Percentiles rank a stretch among this genome's conserved stretches.
These are phyloP conservation scores for Fraxinus cuspidata DNA, from an alignment of 257 asterid genomes.

Conservation along the genomic window DNA sequence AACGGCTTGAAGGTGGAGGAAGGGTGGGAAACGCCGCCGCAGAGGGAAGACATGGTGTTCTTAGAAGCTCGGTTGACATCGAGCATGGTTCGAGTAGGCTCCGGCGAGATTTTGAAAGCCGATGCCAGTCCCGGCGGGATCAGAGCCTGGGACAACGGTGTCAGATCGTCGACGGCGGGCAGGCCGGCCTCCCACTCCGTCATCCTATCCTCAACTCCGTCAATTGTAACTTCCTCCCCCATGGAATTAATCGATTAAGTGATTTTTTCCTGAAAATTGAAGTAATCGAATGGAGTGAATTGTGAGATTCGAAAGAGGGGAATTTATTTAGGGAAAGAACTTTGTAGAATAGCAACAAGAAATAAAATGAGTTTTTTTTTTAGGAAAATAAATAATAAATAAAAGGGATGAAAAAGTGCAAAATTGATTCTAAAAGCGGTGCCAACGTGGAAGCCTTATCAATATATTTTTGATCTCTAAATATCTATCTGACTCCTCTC, in stretches of 20 bases:
- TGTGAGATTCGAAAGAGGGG: background rate
- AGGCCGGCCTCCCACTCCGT: slow-evolving; percentile 30
- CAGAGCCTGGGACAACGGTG: slow-evolving; percentile 28
- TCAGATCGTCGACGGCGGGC: slow-evolving; percentile 29
- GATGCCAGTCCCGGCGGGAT: slow-evolving; percentile 31
- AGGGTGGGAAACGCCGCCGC: background rate
- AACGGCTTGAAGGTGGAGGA: slow-evolving; percentile 19
- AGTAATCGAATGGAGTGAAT: background rate
- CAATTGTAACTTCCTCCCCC: background rate
- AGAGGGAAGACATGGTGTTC: slow-evolving; percentile 19
- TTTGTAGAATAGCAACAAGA: background rate
- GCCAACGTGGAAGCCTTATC: slow-evolving; percentile 59
- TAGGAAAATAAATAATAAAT: slow-evolving; percentile 28
- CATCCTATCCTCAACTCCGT: slow-evolving; percentile 16
- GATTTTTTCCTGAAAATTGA: background rate
- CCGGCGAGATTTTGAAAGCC: slow-evolving; percentile 31
- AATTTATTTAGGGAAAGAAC: too few relatives aligned
- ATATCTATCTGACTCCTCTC: slow-evolving; percentile 4
- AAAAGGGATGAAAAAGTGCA: slow-evolving; percentile 54
- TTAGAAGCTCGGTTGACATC: slow-evolving; percentile 33
- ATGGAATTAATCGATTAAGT: background rate
- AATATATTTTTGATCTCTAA: slow-evolving; percentile 52
- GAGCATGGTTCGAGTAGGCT: slow-evolving; percentile 20
- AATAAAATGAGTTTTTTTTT: slow-evolving; percentile 9
- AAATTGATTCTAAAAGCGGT: slow-evolving; percentile 38